These are phyloP conservation scores for Rhododendron henanense DNA, from an alignment of 148 eudicot species.

Conservation along the genomic window DNA sequence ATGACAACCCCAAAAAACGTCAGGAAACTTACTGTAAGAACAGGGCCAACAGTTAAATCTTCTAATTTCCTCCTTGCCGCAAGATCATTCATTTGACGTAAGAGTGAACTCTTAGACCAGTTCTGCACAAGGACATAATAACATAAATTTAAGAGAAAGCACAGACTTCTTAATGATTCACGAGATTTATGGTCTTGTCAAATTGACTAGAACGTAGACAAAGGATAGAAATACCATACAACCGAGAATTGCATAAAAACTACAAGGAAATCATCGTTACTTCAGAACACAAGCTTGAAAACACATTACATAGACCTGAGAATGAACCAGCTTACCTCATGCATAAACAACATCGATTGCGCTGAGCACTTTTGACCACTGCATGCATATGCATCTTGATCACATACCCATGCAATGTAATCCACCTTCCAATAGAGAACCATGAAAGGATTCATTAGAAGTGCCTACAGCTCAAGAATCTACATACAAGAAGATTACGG, in stretches of 20 bases:
- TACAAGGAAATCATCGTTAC: not conserved
- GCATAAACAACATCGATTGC: slow-evolving; percentile 90
- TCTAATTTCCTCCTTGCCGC: slow-evolving; percentile 83
- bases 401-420: slow-evolving; percentile 97
- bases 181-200: not conserved
- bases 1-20: not conserved
- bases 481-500: slow-evolving; percentile 2
- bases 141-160: not conserved
- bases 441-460: not conserved
- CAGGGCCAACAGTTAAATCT: slow-evolving; percentile 82
- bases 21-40: slow-evolving; percentile 63
- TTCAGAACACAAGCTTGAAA: not conserved
- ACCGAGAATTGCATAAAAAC: not conserved
- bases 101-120: slow-evolving; percentile 70
- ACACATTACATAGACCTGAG: not conserved
- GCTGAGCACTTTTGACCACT: slow-evolving; percentile 99
- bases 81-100: slow-evolving; percentile 60
- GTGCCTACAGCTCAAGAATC: not conserved
- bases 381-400: slow-evolving; percentile 99
- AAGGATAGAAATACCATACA: not conserved
- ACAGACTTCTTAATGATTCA: not conserved
- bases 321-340: slow-evolving; percentile 54
- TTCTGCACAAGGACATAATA: slow-evolving; percentile 43
- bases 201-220: not conserved
- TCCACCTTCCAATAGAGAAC: slow-evolving; percentile 50